Percentiles rank a stretch among this genome's conserved stretches.
phyloP scores from a whole-genome alignment of 2,329 filamentous ascomycete species.

The Cordyceps javanica region DNA sequence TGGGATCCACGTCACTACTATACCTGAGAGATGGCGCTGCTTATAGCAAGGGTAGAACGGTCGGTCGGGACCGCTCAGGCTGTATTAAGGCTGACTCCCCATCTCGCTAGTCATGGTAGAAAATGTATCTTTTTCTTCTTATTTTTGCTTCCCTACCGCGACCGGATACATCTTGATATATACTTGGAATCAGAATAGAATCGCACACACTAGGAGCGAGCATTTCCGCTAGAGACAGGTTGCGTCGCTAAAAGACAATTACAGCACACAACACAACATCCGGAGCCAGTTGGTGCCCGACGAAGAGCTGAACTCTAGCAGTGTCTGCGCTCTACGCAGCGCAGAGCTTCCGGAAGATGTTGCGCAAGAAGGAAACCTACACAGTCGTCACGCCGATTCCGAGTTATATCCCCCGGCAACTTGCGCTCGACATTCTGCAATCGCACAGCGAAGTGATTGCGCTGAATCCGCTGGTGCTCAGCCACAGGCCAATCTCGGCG shows the following conservation, averaged over 20 bases:
- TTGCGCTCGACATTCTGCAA: constrained; percentile 67
- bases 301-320: neutral
- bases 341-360: constrained; percentile 31
- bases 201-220: too few relatives aligned
- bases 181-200: too few relatives aligned
- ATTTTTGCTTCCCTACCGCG: neutral
- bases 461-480: constrained; percentile 61
- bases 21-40: neutral
- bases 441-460: constrained; percentile 65
- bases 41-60: neutral
- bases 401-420: constrained; percentile 62
- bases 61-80: neutral
- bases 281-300: neutral
- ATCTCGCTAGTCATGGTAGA: neutral
- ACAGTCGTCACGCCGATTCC: constrained; percentile 66
- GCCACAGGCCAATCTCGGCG: constrained; percentile 56
- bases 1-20: neutral
- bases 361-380: constrained; percentile 59
- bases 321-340: neutral
- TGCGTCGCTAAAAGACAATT: neutral
- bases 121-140: neutral
- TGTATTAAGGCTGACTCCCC: neutral
- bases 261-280: neutral
- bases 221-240: too few relatives aligned
- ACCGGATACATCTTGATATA: neutral